Conservation (phyloP, 2,329 filamentous ascomycete genomes). For the Aspergillus piperis region DNA sequence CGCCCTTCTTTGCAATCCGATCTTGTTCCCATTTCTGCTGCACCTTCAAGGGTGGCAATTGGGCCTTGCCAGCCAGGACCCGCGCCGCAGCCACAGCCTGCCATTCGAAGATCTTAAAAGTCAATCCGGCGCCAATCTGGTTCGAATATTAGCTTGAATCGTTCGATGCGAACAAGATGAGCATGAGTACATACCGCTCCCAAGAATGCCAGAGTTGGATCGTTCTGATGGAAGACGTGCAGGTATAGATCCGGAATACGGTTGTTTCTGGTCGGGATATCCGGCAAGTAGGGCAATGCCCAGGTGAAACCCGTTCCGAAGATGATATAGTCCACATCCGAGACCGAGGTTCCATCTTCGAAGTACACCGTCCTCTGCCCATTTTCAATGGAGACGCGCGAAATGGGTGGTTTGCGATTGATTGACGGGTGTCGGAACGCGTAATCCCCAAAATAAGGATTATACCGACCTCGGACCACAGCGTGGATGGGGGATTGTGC, state of each 20-base stretch:
- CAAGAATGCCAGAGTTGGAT: conserved; percentile 37
- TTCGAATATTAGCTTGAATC: conserved; percentile 8
- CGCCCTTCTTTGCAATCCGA: conserved; percentile 56
- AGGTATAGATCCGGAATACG: conserved; percentile 38
- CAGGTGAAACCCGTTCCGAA: conserved; percentile 69
- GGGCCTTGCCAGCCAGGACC: conserved; percentile 57
- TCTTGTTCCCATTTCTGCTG: conserved; percentile 60
- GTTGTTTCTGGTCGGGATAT: conserved; percentile 43
- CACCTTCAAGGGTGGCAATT: conserved; percentile 52
- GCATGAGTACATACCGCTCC: conserved; percentile 46
- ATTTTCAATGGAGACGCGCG: conserved; percentile 41
- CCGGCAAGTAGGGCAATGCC: conserved; percentile 62
- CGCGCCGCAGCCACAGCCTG: conserved; percentile 64
- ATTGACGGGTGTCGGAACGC: conserved; percentile 62
- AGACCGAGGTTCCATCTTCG: conserved; percentile 55
- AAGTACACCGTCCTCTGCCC: conserved; percentile 55
- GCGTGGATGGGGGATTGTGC: conserved; percentile 54
- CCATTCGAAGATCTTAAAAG: conserved; percentile 70
- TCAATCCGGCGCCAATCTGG: conserved; percentile 50
- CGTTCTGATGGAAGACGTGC: conserved; percentile 39
- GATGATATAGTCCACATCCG: conserved; percentile 62
- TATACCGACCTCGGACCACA: conserved; percentile 56
- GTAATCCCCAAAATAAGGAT: conserved; percentile 59
- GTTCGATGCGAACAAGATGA: neutral
- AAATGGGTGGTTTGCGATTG: conserved; percentile 30